phyloP scores from a whole-genome alignment of 148 eudicot species.

The Cornus controversa region DNA sequence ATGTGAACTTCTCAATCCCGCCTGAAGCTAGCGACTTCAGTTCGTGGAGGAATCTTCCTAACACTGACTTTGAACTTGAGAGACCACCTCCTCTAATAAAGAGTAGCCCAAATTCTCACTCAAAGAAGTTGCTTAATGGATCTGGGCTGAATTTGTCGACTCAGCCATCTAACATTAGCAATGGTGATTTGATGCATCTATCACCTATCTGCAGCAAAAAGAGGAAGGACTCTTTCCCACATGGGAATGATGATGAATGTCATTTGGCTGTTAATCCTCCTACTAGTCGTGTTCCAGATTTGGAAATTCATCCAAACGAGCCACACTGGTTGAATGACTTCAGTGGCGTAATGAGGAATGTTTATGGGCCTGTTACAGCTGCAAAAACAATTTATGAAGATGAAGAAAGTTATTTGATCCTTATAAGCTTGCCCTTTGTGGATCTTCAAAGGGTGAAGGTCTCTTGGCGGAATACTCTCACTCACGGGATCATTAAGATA shows the following conservation, averaged over 20 bases:
- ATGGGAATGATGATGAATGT: constrained; percentile 37
- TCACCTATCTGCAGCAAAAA: constrained; percentile 45
- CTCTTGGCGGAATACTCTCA: constrained; percentile 54
- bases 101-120: constrained; percentile 19
- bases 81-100: constrained; percentile 23
- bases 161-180: constrained; percentile 29
- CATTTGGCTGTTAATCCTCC: constrained; percentile 34
- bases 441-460: constrained; percentile 56
- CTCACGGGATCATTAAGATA: constrained; percentile 52
- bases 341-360: constrained; percentile 48
- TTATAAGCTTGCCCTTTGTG: constrained; percentile 54
- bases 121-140: constrained; percentile 49
- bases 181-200: constrained; percentile 41
- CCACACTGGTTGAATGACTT: constrained; percentile 46
- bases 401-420: constrained; percentile 41
- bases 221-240: constrained; percentile 39
- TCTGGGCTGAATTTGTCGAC: constrained; percentile 48
- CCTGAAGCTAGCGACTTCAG: constrained; percentile 48
- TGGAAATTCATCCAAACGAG: constrained; percentile 36
- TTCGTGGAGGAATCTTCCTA: constrained; percentile 51
- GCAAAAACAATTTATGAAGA: constrained; percentile 57
- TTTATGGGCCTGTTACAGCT: constrained; percentile 56
- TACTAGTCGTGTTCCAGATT: constrained; percentile 21
- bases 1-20: constrained; percentile 40
- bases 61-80: constrained; percentile 46